Base-by-base conservation (phyloP, 164 flowering plant genomes). In the Saururus chinensis region DNA sequence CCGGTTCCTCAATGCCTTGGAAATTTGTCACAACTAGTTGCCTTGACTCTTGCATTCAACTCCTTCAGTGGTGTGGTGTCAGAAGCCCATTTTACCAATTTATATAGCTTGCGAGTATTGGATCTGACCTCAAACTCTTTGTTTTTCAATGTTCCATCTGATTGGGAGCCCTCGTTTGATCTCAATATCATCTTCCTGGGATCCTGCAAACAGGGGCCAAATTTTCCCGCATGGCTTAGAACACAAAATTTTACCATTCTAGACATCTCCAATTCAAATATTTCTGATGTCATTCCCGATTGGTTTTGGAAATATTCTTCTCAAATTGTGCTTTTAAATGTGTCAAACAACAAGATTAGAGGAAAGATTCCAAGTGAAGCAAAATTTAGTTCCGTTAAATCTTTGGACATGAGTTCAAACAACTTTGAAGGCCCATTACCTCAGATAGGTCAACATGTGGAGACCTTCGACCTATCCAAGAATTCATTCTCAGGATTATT, bases 131-230 rank as follows among this genome's bases (percentile, higher is more conserved):
- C 17, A 4, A 45, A 45, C 19, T 26, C 14, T n/a, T 64, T 64
- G 40, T 21, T 4, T 23, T 25, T 64, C 6, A 26, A 48, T 10
- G 53, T 64, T 19, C 10, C 19, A 11, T 56, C 26, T 22, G 41
- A 55, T 35, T 58, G 62, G 62, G 37, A 30, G 24, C 52, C 58
- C 11, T 54, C 49, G 6, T 58, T 65, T 51, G 40, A 25, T 40
- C 40, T 64, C 17, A 3, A 30, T 0, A 3, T 20, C 25, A 9
- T 54, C 11, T 9, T 13, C 35, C 40, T 23, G 5, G 19, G 35
- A 11, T 16, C 21, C 14, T 23, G 59, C 37, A 24, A 25, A 19
- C 8, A 19, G 11, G 59, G n/a, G 16, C 37, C 59, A 7, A 12
- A 24, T 9, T 56, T 56, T 56, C 59, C 59, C 7, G 19, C 8